phyloP scores from a whole-genome alignment of 2,329 filamentous ascomycete genomes.

The Arachnomyces sp. region DNA sequence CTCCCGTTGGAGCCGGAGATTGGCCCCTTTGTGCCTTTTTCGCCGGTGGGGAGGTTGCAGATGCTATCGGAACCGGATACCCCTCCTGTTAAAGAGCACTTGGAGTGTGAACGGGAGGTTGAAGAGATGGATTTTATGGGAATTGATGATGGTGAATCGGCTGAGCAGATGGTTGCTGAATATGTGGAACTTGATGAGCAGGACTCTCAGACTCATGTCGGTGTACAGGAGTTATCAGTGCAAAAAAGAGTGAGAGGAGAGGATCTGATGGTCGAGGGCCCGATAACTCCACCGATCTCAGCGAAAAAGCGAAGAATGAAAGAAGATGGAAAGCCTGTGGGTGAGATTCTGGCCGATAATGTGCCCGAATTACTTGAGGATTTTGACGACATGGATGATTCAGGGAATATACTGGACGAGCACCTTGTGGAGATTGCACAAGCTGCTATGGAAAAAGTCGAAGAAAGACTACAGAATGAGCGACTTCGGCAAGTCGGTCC shows the following conservation, averaged over 20 bases:
- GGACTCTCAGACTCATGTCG: slow-evolving; percentile 8
- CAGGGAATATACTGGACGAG: slow-evolving; percentile 14
- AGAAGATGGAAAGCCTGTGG: not conserved
- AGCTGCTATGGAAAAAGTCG: slow-evolving; percentile 20
- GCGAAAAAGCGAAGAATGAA: slow-evolving; percentile 24
- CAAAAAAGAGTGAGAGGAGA: slow-evolving; percentile 24
- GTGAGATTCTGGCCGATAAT: not conserved
- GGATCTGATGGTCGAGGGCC: slow-evolving; percentile 39
- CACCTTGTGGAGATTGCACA: slow-evolving; percentile 27
- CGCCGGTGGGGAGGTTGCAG: slow-evolving; percentile 28
- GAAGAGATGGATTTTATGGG: no score
- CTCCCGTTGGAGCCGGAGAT: slow-evolving; percentile 36
- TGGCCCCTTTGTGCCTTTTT: slow-evolving; percentile 32
- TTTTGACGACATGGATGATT: slow-evolving; percentile 20
- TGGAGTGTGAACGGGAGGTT: slow-evolving; percentile 20
- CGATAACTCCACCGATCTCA: slow-evolving; percentile 35
- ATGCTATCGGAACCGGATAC: slow-evolving; percentile 29
- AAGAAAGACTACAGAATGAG: slow-evolving; percentile 34
- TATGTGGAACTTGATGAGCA: slow-evolving; percentile 11
- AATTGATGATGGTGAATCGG: no score
- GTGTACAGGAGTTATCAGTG: slow-evolving; percentile 12
- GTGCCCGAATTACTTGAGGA: no score
- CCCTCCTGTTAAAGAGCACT: slow-evolving; percentile 25
- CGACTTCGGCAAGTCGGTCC: slow-evolving; percentile 39
- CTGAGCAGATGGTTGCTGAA: slow-evolving; percentile 3